These are phyloP conservation scores for Backusella liffmaniae DNA, from an alignment of 192 early-diverging fungal species.

Conservation along the genomic window DNA sequence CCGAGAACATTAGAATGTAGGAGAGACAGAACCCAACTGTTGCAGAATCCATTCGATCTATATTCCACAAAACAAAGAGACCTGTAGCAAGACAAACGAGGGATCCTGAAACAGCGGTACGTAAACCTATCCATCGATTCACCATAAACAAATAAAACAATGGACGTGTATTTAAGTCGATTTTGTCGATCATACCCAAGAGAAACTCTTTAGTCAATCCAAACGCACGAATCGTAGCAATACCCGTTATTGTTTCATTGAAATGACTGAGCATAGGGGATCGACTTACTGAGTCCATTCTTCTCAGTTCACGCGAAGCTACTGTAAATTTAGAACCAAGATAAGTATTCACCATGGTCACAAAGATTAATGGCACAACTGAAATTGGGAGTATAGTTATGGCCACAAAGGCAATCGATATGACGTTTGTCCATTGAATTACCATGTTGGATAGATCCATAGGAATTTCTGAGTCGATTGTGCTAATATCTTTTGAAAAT, in stretches of 20 bases:
- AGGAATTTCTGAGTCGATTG: conserved; percentile 62
- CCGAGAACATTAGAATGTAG: conserved; percentile 66
- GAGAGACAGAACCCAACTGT: conserved; percentile 82
- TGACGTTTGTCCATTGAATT: conserved; percentile 42
- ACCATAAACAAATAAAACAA: conserved; percentile 77
- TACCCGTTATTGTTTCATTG: conserved; percentile 66
- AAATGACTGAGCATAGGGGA: conserved; percentile 79
- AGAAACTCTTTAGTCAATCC: conserved; percentile 63
- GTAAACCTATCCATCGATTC: conserved; percentile 83
- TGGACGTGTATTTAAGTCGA: conserved; percentile 66
- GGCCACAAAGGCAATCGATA: conserved; percentile 56
- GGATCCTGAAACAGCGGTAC: conserved; percentile 73
- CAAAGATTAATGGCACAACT: conserved; percentile 39
- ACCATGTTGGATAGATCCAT: conserved; percentile 47
- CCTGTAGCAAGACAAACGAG: conserved; percentile 68
- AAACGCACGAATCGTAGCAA: conserved; percentile 84
- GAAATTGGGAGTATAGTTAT: conserved; percentile 63
- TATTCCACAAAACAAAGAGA: conserved; percentile 55
- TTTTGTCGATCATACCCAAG: conserved; percentile 42
- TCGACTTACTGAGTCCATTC: conserved; percentile 73
- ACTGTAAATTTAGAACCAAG: conserved; percentile 58
- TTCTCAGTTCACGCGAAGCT: conserved; percentile 79
- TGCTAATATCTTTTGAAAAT: conserved; percentile 83
- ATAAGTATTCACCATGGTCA: conserved; percentile 42
- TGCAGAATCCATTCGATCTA: conserved; percentile 62